Evolutionary conservation across 1,139 yeast genomes (phyloP).

Genomic region (Tardiomyces blankii): DNA sequence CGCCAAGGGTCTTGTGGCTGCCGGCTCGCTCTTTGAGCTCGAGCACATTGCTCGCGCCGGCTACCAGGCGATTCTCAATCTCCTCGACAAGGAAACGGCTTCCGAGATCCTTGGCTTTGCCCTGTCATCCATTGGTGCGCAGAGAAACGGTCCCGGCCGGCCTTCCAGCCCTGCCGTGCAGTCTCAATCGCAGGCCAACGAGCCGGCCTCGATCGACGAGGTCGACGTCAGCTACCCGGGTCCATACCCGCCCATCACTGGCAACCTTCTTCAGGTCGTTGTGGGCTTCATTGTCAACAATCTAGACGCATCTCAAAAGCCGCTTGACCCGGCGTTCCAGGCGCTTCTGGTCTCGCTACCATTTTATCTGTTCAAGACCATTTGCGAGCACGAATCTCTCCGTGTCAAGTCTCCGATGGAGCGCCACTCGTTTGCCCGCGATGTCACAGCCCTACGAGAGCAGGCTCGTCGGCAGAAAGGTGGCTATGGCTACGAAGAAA

Average conservation of each 20-base stretch:
- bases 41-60: conserved; percentile 20
- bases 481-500: conserved; percentile 18
- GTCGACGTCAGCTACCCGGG: conserved; percentile 16
- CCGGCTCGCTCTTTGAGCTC: conserved; percentile 21
- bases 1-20: conserved; percentile 22
- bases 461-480: conserved; percentile 10
- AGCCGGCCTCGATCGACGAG: conserved; percentile 5
- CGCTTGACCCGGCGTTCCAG: conserved; percentile 11
- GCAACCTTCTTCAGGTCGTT: conserved; percentile 14
- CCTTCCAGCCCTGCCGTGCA: neutral
- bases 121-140: conserved; percentile 2
- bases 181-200: neutral
- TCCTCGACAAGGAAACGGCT: conserved; percentile 14
- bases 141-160: neutral
- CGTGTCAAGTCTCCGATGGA: conserved; percentile 19
- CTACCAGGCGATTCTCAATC: conserved; percentile 13
- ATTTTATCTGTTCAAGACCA: conserved; percentile 18
- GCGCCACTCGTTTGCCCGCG: conserved; percentile 22
- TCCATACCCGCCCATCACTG: conserved; percentile 26
- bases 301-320: conserved; percentile 12
- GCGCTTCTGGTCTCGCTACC: conserved; percentile 17
- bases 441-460: conserved; percentile 16
- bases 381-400: conserved; percentile 20
- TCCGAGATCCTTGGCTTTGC: conserved; percentile 18
- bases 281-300: conserved; percentile 16